These are phyloP conservation scores for Apiospora kogelbergensis DNA, from an alignment of 2,329 filamentous ascomycete genomes.

Conservation along the genomic window DNA sequence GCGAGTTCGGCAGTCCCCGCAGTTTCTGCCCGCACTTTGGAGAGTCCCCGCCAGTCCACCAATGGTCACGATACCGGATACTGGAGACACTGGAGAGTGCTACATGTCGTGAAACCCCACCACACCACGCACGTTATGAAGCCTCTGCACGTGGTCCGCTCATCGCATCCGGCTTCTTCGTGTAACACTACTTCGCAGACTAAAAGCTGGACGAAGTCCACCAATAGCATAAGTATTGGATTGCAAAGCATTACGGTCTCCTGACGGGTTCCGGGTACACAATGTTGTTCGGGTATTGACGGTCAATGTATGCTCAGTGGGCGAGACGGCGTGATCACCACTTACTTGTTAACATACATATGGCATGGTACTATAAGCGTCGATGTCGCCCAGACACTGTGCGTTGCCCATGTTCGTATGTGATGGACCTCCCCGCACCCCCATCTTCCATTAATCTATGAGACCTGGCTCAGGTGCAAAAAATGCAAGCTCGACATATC, in stretches of 20 bases:
- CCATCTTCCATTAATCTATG: no score
- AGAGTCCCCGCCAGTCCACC: constrained; percentile 10
- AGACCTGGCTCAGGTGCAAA: no score
- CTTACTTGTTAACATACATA: neutral
- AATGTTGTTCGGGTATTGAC: neutral
- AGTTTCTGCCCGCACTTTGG: neutral
- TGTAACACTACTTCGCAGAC: neutral
- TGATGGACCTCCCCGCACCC: no score
- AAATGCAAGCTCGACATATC: no score
- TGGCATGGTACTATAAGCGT: neutral
- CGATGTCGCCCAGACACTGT: neutral
- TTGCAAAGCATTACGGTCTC: neutral
- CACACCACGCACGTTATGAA: neutral
- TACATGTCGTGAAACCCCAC: neutral
- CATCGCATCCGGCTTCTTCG: neutral
- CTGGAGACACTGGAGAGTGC: neutral
- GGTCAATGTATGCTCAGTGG: neutral
- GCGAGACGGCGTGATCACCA: neutral
- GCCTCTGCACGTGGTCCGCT: neutral
- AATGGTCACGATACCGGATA: neutral
- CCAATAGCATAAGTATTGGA: neutral
- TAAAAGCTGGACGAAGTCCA: neutral
- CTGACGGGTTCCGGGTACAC: neutral
- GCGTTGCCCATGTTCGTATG: neutral
- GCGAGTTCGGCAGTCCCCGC: neutral